phyloP scores from a whole-genome alignment of 805 yeast species.

The Candida pseudofarinosa region DNA sequence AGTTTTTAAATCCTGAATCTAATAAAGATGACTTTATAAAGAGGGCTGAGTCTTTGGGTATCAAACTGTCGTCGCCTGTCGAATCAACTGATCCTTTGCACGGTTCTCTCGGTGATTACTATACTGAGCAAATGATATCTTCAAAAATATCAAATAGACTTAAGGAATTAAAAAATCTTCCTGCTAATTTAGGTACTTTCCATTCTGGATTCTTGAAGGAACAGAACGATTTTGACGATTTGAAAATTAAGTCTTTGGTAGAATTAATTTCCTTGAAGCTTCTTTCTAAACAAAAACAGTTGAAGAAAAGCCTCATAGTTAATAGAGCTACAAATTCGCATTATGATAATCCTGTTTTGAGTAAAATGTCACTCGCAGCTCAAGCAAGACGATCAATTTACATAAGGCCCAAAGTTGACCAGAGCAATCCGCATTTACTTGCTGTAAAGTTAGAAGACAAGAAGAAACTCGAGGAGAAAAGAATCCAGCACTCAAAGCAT shows the following conservation, averaged over 20 bases:
- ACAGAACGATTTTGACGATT: slow-evolving; percentile 35
- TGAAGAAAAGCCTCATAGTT: slow-evolving; percentile 58
- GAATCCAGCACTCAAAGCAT: slow-evolving; percentile 49
- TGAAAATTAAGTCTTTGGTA: slow-evolving; percentile 62
- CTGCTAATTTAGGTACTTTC: slow-evolving; percentile 65
- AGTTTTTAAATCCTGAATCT: slow-evolving; percentile 1
- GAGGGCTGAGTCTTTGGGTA: slow-evolving; percentile 41
- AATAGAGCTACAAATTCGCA: slow-evolving; percentile 54
- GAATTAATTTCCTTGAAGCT: slow-evolving; percentile 68
- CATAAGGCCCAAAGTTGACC: slow-evolving; percentile 63
- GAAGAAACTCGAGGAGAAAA: slow-evolving; percentile 52
- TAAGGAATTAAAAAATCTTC: slow-evolving; percentile 58
- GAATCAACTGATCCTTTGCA: slow-evolving; percentile 26
- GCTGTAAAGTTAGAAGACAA: slow-evolving; percentile 75
- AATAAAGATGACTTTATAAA: slow-evolving; percentile 16
- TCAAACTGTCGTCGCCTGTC: slow-evolving; percentile 20
- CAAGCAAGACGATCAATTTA: slow-evolving; percentile 69
- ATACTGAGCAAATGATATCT: slow-evolving; percentile 51
- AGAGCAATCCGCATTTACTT: slow-evolving; percentile 68
- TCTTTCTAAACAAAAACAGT: slow-evolving; percentile 63
- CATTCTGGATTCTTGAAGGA: slow-evolving; percentile 32
- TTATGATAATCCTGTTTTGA: slow-evolving; percentile 47
- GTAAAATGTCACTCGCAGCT: slow-evolving; percentile 51
- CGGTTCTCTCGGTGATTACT: slow-evolving; percentile 46
- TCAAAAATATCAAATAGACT: slow-evolving; percentile 56